phyloP scores from a whole-genome alignment of 768 basidiomycete species.

The Pisolithus orientalis region DNA sequence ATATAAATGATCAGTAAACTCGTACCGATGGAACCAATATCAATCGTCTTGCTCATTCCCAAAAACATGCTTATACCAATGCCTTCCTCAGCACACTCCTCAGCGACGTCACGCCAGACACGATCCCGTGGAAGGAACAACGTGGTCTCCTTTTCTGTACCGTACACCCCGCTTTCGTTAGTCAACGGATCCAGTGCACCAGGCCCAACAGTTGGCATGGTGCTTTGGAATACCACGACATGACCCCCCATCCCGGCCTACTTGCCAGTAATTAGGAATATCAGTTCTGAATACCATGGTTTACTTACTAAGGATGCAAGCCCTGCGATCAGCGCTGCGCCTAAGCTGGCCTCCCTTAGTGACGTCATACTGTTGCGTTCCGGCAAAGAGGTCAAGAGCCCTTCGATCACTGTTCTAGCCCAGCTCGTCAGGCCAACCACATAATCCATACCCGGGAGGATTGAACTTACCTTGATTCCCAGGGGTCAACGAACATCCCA shows the following conservation, averaged over 20 bases:
- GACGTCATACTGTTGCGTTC: slow-evolving; percentile 47
- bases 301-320: slow-evolving; percentile 64
- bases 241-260: slow-evolving; percentile 74
- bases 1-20: not conserved
- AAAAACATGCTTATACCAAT: slow-evolving; percentile 89
- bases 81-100: slow-evolving; percentile 85
- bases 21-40: slow-evolving; percentile 81
- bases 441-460: not conserved
- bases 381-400: slow-evolving; percentile 60
- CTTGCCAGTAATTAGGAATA: not conserved
- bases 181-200: slow-evolving; percentile 57
- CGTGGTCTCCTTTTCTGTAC: slow-evolving; percentile 79
- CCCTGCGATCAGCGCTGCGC: slow-evolving; percentile 67
- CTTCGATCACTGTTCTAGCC: slow-evolving; percentile 55
- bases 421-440: slow-evolving; percentile 3
- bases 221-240: slow-evolving; percentile 62
- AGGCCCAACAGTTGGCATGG: slow-evolving; percentile 62
- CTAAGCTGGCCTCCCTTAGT: slow-evolving; percentile 58
- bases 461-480: slow-evolving; percentile 55
- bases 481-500: slow-evolving; percentile 73
- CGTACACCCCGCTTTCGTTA: slow-evolving; percentile 63
- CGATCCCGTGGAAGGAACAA: slow-evolving; percentile 76
- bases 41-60: slow-evolving; percentile 72
- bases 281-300: slow-evolving; percentile 8
- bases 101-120: slow-evolving; percentile 76